Base-by-base conservation (phyloP, 2,329 filamentous ascomycete genomes). In the Pseudodiploospora longispora region DNA sequence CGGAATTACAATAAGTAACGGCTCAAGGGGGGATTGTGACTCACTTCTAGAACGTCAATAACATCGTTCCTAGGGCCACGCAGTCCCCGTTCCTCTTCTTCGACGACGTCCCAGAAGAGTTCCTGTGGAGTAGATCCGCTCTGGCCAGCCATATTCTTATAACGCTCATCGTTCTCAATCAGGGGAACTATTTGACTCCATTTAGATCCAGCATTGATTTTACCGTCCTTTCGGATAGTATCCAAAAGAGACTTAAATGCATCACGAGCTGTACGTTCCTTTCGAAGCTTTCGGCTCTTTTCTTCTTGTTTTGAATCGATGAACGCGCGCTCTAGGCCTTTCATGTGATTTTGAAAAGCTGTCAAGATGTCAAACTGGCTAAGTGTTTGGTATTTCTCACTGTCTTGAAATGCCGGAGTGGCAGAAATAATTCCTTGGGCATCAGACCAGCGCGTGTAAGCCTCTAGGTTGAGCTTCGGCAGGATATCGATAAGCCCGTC, bases 311-410 rank as follows among this genome's bases (percentile, higher is more conserved):
- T 84, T 39, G 83, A 79, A 60, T 96, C 89, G 65, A 97, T 97
- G 69, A 95, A 90, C 42, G 81, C 80, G 49, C 89, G 85, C 66
- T 98, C 93, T 52, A 97, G 75, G 46, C 83, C 77, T 67, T 94
- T 95, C 71, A 97, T 93, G 61, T 97, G 91, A 58, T 85, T 88
- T 68, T 97, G 89, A 65, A 97, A 98, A 48, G 86, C 85, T 58
- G 81, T 89, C 68, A 98, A 75, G 61, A 97, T 80, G 65, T 98
- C 93, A 67, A 87, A 85, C 61, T 89, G 88, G 68, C 75, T 89
- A 55, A 98, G 79, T 58, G 82, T 71, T 65, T 87, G 80, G 71
- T 95, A 95, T 70, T 87, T 93, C 59, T 86, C 80, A 55, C 94
- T 87, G 61, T 74, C 76, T 64, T 87, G 80, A 62, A 95, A 89